phyloP scores from a whole-genome alignment of 2,329 filamentous ascomycete species.

The Fusarium anguioides region DNA sequence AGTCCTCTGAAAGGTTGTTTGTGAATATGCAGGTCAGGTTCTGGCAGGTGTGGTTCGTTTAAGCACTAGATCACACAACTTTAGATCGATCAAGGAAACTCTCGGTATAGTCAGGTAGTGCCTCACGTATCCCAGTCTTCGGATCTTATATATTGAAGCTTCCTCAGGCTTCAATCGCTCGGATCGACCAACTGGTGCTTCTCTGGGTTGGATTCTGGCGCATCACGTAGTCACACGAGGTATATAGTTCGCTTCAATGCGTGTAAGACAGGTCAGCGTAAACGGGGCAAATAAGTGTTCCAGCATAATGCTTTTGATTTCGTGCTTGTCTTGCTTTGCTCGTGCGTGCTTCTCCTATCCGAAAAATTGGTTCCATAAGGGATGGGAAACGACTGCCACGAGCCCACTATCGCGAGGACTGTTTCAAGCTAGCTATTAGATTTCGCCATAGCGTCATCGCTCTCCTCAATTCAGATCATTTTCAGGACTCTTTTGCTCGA shows the following conservation, averaged over 20 bases:
- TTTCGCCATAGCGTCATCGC: slow-evolving; percentile 52
- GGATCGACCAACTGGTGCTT: slow-evolving; percentile 1
- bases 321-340: slow-evolving; percentile 48
- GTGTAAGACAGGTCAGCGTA: slow-evolving; percentile 15
- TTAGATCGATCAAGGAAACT: background rate
- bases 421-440: slow-evolving; percentile 52
- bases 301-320: slow-evolving; percentile 49
- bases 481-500: slow-evolving; percentile 35
- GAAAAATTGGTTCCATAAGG: slow-evolving; percentile 42
- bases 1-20: background rate
- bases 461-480: slow-evolving; percentile 48
- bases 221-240: slow-evolving; percentile 31
- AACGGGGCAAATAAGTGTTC: slow-evolving; percentile 24
- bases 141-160: background rate
- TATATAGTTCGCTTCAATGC: slow-evolving; percentile 25
- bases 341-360: slow-evolving; percentile 40
- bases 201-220: slow-evolving; percentile 13
- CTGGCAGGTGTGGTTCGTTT: slow-evolving; percentile 10
- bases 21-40: background rate
- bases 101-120: background rate
- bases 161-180: slow-evolving; percentile 8
- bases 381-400: slow-evolving; percentile 40
- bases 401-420: slow-evolving; percentile 49
- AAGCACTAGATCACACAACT: slow-evolving; percentile 12
- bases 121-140: background rate